These are phyloP conservation scores for Mucuna pruriens DNA, from an alignment of 306 rosid genomes.

Conservation along the genomic window DNA sequence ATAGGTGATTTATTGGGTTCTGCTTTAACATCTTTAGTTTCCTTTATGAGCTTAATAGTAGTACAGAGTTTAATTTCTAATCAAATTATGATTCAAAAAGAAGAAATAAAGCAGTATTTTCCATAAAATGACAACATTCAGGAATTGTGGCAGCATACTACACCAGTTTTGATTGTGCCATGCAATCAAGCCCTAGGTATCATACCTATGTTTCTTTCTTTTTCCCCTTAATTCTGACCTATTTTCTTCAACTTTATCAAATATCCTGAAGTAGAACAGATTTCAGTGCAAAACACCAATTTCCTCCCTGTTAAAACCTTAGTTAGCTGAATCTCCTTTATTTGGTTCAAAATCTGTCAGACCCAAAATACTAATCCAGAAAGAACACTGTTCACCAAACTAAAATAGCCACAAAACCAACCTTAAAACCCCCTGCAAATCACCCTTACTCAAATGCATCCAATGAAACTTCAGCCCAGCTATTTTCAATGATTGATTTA, in stretches of 20 bases:
- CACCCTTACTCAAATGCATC: neutral
- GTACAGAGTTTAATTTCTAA: neutral
- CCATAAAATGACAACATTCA: neutral
- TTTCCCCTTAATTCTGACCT: neutral
- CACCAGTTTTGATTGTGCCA: neutral
- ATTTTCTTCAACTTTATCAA: constrained; percentile 12
- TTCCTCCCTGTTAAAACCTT: neutral
- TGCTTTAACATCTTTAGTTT: neutral
- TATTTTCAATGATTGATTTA: neutral
- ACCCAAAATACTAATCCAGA: neutral
- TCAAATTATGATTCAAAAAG: neutral
- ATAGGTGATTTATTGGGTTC: neutral
- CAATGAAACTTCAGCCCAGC: neutral
- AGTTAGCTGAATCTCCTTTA: neutral
- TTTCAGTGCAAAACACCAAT: neutral
- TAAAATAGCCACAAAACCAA: neutral
- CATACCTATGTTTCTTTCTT: neutral
- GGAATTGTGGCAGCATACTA: neutral
- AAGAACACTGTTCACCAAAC: neutral
- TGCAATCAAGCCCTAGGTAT: neutral
- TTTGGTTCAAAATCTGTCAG: neutral
- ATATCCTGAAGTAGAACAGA: neutral
- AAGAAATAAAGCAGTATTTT: neutral
- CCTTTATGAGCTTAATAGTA: neutral
- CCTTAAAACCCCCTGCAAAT: neutral